These are phyloP conservation scores for Clathrus columnatus DNA, from an alignment of 768 basidiomycete species.

Conservation along the genomic window DNA sequence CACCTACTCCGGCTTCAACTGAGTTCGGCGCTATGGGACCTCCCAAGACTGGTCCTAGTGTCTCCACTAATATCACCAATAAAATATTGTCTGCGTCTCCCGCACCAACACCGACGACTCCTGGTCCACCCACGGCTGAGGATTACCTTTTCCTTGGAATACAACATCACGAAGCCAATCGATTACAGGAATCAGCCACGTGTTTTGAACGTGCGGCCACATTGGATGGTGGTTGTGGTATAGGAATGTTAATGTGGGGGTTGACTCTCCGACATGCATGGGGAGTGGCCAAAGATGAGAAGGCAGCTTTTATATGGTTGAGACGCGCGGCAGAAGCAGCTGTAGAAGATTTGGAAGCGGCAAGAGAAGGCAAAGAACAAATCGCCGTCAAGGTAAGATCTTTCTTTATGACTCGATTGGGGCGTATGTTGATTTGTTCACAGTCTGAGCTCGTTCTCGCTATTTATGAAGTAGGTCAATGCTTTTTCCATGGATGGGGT, in stretches of 20 bases:
- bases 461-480: constrained; percentile 87
- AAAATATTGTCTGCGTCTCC: constrained; percentile 5
- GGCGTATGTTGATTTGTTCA: not conserved
- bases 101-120: constrained; percentile 6
- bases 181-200: constrained; percentile 54
- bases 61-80: constrained; percentile 10
- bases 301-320: constrained; percentile 73
- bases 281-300: constrained; percentile 77
- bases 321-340: constrained; percentile 74
- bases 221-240: constrained; percentile 67
- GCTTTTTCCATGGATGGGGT: constrained; percentile 91
- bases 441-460: constrained; percentile 79
- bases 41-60: constrained; percentile 12
- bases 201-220: constrained; percentile 75
- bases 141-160: constrained; percentile 73
- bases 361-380: constrained; percentile 39
- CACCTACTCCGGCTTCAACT: constrained; percentile 35
- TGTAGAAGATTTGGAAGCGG: constrained; percentile 63
- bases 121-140: constrained; percentile 36
- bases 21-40: constrained; percentile 14
- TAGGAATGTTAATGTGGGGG: constrained; percentile 93
- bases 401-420: not conserved
- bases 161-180: constrained; percentile 65
- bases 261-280: constrained; percentile 79
- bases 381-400: constrained; percentile 42